phyloP scores from a whole-genome alignment of 1,139 yeast genomes.

The Scheffersomyces lignicola region DNA sequence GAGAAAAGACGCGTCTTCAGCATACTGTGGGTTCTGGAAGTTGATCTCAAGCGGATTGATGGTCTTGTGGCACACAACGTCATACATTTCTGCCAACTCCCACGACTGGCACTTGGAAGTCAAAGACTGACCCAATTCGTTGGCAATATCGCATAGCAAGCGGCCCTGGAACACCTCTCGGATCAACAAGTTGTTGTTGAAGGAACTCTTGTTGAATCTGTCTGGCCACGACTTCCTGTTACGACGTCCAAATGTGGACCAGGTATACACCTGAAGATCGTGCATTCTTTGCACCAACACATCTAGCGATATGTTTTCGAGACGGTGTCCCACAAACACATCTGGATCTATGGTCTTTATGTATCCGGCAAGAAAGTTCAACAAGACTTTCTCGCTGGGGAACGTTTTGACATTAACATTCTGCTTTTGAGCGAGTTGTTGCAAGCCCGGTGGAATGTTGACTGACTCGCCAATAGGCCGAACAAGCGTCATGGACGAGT shows the following conservation, averaged over 20 bases:
- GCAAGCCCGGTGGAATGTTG: conserved; percentile 74
- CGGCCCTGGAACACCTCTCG: conserved; percentile 84
- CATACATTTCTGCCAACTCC: conserved; percentile 91
- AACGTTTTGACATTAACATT: conserved; percentile 53
- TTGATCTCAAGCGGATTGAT: conserved; percentile 71
- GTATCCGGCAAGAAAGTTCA: conserved; percentile 71
- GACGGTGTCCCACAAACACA: conserved; percentile 81
- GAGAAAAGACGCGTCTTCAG: conserved; percentile 67
- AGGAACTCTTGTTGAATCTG: conserved; percentile 49
- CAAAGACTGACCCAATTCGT: conserved; percentile 92
- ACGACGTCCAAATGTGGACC: conserved; percentile 87
- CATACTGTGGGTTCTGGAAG: conserved; percentile 61
- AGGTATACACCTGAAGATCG: conserved; percentile 67
- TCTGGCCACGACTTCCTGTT: conserved; percentile 77
- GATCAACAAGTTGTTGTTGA: conserved; percentile 51
- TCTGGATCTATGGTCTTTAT: conserved; percentile 83
- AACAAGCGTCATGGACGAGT: conserved; percentile 64
- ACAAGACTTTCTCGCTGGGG: conserved; percentile 71
- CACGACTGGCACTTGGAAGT: conserved; percentile 94
- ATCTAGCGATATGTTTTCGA: conserved; percentile 78
- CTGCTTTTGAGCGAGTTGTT: conserved; percentile 53
- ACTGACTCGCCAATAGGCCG: conserved; percentile 64
- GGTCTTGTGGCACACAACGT: conserved; percentile 64
- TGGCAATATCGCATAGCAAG: conserved; percentile 86
- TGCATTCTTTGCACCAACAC: conserved; percentile 80